Percentiles rank a stretch among this genome's conserved stretches.
phyloP scores from a whole-genome alignment of 768 basidiomycete genomes.

The Lactarius hengduanensis region DNA sequence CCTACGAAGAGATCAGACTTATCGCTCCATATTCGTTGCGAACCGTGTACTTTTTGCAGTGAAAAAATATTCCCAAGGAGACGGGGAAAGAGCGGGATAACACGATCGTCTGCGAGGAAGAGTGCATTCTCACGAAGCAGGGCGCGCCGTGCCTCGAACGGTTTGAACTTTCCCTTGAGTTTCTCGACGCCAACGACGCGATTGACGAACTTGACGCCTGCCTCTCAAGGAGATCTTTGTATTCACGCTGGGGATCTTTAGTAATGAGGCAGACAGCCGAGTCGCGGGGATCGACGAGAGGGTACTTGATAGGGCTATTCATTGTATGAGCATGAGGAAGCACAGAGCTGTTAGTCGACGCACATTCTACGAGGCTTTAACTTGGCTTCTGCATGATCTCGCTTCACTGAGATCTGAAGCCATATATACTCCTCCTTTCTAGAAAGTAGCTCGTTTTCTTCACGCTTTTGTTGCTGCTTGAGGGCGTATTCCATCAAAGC shows the following conservation, averaged over 20 bases:
- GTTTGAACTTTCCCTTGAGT: slow-evolving; percentile 90
- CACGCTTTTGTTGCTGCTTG: slow-evolving; percentile 60
- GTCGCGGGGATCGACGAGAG: slow-evolving; percentile 78
- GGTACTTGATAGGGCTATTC: slow-evolving; percentile 70
- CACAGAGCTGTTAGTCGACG: slow-evolving; percentile 34
- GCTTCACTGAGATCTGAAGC: slow-evolving; percentile 86
- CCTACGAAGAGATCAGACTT: slow-evolving; percentile 42
- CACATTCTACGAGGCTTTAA: slow-evolving; percentile 86
- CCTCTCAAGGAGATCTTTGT: slow-evolving; percentile 86
- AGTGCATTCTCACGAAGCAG: slow-evolving; percentile 86
- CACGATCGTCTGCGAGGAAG: slow-evolving; percentile 90
- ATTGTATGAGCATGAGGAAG: slow-evolving; percentile 6
- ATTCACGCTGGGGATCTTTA: slow-evolving; percentile 93
- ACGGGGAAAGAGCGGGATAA: slow-evolving; percentile 83
- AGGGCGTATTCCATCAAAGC: slow-evolving; percentile 72
- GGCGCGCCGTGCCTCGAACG: slow-evolving; percentile 77
- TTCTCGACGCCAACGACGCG: slow-evolving; percentile 90
- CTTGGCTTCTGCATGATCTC: slow-evolving; percentile 67
- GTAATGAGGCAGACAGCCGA: slow-evolving; percentile 86
- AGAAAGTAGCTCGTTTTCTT: slow-evolving; percentile 72
- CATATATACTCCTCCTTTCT: slow-evolving; percentile 84
- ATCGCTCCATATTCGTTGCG: slow-evolving; percentile 9
- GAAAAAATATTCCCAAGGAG: slow-evolving; percentile 90
- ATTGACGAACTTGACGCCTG: slow-evolving; percentile 85
- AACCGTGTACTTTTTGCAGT: slow-evolving; percentile 86